Evolutionary conservation across 305 asterid genomes (phyloP), one percentile per base, ranked within the genome.

Genomic region (Caryopteris hybrid): DNA sequence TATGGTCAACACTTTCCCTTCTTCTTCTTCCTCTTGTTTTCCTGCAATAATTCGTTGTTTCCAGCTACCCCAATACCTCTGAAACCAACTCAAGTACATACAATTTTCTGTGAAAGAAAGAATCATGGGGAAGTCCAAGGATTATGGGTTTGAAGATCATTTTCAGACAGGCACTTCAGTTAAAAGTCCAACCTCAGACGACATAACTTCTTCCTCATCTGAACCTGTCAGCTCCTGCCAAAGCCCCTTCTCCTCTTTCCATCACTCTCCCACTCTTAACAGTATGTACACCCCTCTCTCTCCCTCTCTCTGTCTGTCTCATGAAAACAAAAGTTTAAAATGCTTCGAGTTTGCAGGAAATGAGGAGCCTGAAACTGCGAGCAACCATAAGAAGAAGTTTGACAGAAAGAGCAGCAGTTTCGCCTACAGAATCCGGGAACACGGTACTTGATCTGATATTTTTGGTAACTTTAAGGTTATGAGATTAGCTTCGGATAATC

Each of bases 341-440:
- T n/a, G n/a, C 11, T 60, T 69, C 45, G 25, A 43, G 45, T 72
- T 42, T 76, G 55, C 76, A 85, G 90, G 75, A 54, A 77, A 78
- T 46, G 80, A 69, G 64, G 76, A 73, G 71, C 20, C 63, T 2
- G 55, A 38, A 21, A 46, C 43, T 48, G 61, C 23, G n/a, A 68
- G 54, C 64, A 68, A 22, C 61, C 76, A 45, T 34, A 72, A 74
- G 45, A 78, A 46, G 68, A 81, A 76, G 47, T 65, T 70, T 18
- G 78, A 79, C 7, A 74, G 75, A 51, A 84, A 84, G 55, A 83
- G 81, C 10, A 62, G 64, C 38, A 75, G 85, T 61, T 85, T 83
- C 66, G 86, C 81, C 33, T 81, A 69, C 20, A 78, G 95, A 73
- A 75, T 87, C 41, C 86, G 84, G 2, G 85, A 87, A 55, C 95